Evolutionary conservation across 495 filamentous ascomycete species (phyloP).

Genomic region (Hypomontagnella submonticulosa): DNA sequence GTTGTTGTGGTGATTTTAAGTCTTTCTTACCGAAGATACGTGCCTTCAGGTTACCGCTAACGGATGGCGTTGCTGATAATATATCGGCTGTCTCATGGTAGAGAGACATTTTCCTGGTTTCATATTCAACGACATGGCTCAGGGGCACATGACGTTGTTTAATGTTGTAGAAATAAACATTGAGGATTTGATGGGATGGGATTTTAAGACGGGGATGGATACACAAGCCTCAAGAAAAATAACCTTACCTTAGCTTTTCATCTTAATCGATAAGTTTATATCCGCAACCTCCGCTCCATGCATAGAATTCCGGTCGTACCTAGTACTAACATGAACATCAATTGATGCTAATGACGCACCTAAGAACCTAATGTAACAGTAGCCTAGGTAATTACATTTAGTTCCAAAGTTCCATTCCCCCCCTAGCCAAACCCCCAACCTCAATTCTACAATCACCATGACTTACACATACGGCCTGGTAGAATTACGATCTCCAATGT

Average conservation of each 20-base stretch:
- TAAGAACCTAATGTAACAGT: not conserved
- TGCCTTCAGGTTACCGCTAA: constrained; percentile 82
- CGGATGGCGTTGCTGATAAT: constrained; percentile 68
- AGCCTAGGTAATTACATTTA: not conserved
- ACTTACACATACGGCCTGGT: too few species aligned
- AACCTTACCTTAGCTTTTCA: constrained; percentile 4
- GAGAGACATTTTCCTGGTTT: constrained; percentile 76
- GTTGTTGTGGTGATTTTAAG: constrained; percentile 78
- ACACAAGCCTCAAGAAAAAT: too few species aligned
- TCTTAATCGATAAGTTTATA: constrained; percentile 10
- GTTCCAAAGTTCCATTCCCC: too few species aligned
- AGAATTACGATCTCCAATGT: not conserved
- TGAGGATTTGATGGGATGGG: constrained; percentile 4
- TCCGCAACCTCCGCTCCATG: constrained; percentile 11
- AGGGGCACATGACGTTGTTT: constrained; percentile 5
- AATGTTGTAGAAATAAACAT: not conserved
- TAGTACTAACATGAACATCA: too few species aligned
- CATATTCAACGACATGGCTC: constrained; percentile 30
- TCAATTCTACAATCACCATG: too few species aligned
- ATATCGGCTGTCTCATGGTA: constrained; percentile 89
- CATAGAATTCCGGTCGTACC: too few species aligned
- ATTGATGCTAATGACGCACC: too few species aligned
- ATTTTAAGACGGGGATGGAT: too few species aligned
- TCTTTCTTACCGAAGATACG: constrained; percentile 76
- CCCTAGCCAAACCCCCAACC: too few species aligned